Conservation (phyloP, 2,329 filamentous ascomycete species). For the Ascomycota sp. region DNA sequence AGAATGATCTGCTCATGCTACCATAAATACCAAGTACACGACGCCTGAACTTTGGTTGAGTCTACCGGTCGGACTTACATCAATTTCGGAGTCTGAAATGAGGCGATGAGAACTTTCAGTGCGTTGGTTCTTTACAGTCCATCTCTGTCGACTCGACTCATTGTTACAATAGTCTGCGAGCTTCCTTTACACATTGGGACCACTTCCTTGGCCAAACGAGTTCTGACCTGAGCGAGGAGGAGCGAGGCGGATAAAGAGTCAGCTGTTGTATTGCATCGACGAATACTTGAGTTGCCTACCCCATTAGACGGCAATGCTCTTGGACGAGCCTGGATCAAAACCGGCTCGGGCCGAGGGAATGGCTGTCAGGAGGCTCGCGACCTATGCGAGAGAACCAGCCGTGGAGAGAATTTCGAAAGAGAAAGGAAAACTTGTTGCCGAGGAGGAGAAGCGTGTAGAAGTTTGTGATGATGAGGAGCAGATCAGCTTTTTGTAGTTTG, state of each 20-base stretch:
- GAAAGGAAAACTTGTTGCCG: background rate
- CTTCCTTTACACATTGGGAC: conserved; percentile 27
- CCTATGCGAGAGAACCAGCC: conserved; percentile 3
- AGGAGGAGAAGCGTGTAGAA: too few species aligned
- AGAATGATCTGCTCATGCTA: conserved; percentile 26
- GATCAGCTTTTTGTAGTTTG: too few species aligned
- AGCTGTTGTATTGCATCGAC: background rate
- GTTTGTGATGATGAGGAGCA: too few species aligned
- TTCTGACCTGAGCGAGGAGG: conserved; percentile 28
- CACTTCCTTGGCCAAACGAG: conserved; percentile 26
- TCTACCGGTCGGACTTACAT: conserved; percentile 15
- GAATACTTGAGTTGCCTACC: conserved; percentile 19
- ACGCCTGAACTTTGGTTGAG: background rate
- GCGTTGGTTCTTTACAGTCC: background rate
- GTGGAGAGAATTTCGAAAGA: conserved; percentile 2
- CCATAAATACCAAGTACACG: background rate
- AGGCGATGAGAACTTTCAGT: conserved; percentile 2
- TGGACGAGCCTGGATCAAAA: conserved; percentile 22
- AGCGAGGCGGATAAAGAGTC: background rate
- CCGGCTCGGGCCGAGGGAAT: conserved; percentile 16
- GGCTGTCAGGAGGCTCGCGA: conserved; percentile 6
- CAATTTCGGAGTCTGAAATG: conserved; percentile 20
- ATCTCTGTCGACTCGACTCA: conserved; percentile 12
- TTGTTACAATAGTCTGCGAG: conserved; percentile 38
- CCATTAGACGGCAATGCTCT: conserved; percentile 48